phyloP scores from a whole-genome alignment of 2,329 filamentous ascomycete species.

The Colletotrichum tamarilloi region DNA sequence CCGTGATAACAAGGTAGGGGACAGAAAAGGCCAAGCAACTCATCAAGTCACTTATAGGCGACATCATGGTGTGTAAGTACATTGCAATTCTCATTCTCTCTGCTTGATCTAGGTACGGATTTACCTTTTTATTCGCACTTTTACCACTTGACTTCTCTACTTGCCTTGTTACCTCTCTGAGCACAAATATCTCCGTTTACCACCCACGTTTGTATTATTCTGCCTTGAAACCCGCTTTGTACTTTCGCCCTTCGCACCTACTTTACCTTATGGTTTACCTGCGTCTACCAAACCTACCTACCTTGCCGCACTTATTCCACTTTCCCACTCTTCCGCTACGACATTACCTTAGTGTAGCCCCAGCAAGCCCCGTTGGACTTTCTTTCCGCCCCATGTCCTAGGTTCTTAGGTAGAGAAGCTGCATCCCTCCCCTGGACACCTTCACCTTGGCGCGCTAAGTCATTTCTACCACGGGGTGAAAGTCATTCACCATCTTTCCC shows the following conservation, averaged over 20 bases:
- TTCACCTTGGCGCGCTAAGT: conserved; percentile 26
- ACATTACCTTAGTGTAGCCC: conserved; percentile 6
- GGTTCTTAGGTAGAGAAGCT: conserved; percentile 4
- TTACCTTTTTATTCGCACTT: no score
- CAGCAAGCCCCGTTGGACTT: conserved; percentile 21
- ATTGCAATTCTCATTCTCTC: not conserved
- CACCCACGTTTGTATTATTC: not conserved
- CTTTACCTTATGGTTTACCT: not conserved
- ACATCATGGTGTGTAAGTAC: conserved; percentile 37
- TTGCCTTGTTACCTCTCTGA: no score
- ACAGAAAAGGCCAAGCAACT: not conserved
- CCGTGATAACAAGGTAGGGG: not conserved
- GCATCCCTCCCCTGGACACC: conserved; percentile 16
- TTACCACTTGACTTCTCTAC: no score
- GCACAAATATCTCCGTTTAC: no score
- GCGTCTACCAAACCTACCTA: not conserved
- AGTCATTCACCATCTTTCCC: conserved; percentile 18
- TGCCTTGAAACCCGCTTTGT: not conserved
- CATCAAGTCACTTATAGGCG: not conserved
- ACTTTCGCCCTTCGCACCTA: not conserved
- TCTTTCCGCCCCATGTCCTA: conserved; percentile 16
- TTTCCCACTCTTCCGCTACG: conserved; percentile 8
- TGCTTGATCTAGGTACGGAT: not conserved
- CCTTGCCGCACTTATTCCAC: conserved; percentile 2
- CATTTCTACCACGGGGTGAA: not conserved